Percentiles rank a stretch among this genome's conserved stretches.
These are phyloP conservation scores for Davidsoniella eucalypti DNA, from an alignment of 2,329 filamentous ascomycete genomes.

Conservation along the genomic window DNA sequence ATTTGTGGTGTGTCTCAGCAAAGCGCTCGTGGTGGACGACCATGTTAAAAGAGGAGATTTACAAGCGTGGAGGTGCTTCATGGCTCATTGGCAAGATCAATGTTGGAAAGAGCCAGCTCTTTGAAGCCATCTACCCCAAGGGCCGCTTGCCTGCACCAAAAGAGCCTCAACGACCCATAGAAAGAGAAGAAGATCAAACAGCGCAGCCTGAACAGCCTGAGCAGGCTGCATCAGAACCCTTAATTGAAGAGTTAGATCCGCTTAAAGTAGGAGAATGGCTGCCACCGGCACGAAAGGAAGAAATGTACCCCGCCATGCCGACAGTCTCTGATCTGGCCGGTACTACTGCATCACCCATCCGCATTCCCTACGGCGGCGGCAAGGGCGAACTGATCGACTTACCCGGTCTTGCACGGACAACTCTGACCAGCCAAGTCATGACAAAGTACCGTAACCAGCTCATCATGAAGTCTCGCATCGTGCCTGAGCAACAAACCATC, in stretches of 20 bases:
- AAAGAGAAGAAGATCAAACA: neutral
- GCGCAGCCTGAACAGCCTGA: neutral
- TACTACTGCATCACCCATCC: conserved; percentile 88
- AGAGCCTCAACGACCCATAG: neutral
- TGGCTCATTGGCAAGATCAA: conserved; percentile 99
- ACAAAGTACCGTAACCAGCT: conserved; percentile 49
- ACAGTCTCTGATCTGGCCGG: conserved; percentile 75
- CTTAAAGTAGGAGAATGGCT: conserved; percentile 42
- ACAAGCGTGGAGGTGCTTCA: conserved; percentile 63
- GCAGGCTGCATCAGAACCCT: conserved; percentile 3
- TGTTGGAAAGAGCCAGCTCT: conserved; percentile 88
- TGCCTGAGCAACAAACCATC: conserved; percentile 56
- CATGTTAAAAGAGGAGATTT: conserved; percentile 72
- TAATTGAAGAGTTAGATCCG: conserved; percentile 15
- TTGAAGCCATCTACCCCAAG: conserved; percentile 75
- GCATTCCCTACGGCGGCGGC: conserved; percentile 72
- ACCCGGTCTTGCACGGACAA: conserved; percentile 63
- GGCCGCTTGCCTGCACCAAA: conserved; percentile 21
- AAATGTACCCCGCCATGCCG: conserved; percentile 68
- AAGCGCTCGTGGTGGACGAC: conserved; percentile 83
- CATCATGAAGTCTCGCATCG: conserved; percentile 62
- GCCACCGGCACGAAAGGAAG: conserved; percentile 58
- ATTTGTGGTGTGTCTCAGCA: conserved; percentile 72
- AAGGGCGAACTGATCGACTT: conserved; percentile 87
- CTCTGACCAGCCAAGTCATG: conserved; percentile 54